These are phyloP conservation scores for Codiaeum variegatum DNA, from an alignment of 441 rosid species.

Conservation along the genomic window DNA sequence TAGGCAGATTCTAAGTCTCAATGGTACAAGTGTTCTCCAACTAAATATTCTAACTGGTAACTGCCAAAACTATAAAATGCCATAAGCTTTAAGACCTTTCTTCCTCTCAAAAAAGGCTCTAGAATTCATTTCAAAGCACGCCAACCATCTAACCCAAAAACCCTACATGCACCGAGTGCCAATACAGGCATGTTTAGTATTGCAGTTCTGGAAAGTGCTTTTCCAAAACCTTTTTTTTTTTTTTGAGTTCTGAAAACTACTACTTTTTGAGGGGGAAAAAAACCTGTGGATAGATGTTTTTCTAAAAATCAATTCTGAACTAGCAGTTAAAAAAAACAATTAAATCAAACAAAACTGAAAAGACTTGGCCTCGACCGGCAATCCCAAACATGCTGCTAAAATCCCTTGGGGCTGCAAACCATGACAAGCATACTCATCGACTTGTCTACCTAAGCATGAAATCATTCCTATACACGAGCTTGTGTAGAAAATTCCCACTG, in stretches of 20 bases:
- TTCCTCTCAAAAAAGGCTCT: background rate
- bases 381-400: too few species aligned
- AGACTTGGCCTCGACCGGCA: too few species aligned
- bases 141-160: background rate
- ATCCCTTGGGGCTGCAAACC: background rate
- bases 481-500: background rate
- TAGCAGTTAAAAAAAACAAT: too few species aligned
- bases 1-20: background rate
- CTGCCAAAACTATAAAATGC: slow-evolving; percentile 2
- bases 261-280: too few species aligned
- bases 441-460: background rate
- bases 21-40: background rate
- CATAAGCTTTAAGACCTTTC: background rate
- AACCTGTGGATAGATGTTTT: too few species aligned
- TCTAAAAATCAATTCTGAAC: too few species aligned
- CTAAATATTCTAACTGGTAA: background rate
- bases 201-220: too few species aligned
- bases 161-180: background rate
- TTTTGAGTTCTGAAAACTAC: too few species aligned
- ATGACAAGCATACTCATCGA: background rate
- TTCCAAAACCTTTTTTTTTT: too few species aligned
- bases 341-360: too few species aligned
- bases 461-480: background rate
- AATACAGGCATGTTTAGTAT: too few species aligned
- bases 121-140: background rate